Percentiles rank a stretch among this genome's conserved stretches.
Evolutionary conservation across 2,329 filamentous ascomycete genomes (phyloP).

Genomic region (Colletotrichum limetticola): DNA sequence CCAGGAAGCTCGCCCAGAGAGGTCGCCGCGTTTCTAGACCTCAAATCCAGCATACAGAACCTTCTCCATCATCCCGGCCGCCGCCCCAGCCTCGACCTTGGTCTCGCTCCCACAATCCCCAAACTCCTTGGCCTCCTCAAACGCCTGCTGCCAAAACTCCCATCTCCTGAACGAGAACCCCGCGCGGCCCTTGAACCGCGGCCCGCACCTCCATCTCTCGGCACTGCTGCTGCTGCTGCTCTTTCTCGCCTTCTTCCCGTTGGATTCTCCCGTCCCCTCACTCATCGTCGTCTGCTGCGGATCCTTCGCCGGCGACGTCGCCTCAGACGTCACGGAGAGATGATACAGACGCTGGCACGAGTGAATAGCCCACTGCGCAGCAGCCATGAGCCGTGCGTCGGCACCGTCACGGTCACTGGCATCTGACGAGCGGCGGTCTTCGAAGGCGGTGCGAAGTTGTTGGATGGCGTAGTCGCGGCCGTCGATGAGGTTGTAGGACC

Average conservation of each 20-base stretch:
- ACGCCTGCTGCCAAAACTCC: slow-evolving; percentile 34
- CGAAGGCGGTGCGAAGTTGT: slow-evolving; percentile 33
- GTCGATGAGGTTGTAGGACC: slow-evolving; percentile 33
- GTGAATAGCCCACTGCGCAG: slow-evolving; percentile 30
- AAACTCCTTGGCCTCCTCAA: slow-evolving; percentile 26
- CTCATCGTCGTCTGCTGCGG: too few species aligned
- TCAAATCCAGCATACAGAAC: slow-evolving; percentile 31
- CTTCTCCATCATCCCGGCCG: slow-evolving; percentile 47
- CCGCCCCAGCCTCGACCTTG: slow-evolving; percentile 55
- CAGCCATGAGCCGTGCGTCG: slow-evolving; percentile 25
- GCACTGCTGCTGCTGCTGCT: too few species aligned
- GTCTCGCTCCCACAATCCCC: slow-evolving; percentile 44
- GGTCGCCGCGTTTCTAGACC: too few species aligned
- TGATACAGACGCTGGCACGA: slow-evolving; percentile 32
- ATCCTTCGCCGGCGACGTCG: neutral
- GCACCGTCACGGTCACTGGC: slow-evolving; percentile 2
- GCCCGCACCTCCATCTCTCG: slow-evolving; percentile 10
- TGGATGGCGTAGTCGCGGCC: slow-evolving; percentile 30
- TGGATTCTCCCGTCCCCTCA: neutral
- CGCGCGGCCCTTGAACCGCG: slow-evolving; percentile 17
- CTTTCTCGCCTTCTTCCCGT: neutral
- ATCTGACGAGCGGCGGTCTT: slow-evolving; percentile 27
- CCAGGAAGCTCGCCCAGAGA: too few species aligned
- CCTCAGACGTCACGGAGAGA: slow-evolving; percentile 17
- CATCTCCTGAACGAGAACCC: slow-evolving; percentile 29